Percentiles rank a stretch among this genome's conserved stretches.
Conservation (phyloP, 768 basidiomycete species). For the Amyloporia xantha region DNA sequence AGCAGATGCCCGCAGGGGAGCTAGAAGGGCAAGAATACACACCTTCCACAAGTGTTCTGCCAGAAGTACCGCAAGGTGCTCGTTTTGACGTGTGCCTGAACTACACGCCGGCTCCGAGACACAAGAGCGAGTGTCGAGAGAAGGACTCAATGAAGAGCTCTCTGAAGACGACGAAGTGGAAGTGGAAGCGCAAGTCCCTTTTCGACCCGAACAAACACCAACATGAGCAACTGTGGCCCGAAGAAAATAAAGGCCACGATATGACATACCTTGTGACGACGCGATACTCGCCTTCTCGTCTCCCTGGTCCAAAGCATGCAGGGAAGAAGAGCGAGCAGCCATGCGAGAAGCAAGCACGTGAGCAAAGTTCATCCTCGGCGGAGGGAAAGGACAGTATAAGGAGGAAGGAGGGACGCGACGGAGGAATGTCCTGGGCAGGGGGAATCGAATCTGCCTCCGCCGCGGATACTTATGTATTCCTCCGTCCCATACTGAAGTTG, state of each 20-base stretch:
- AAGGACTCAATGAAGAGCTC: slow-evolving; percentile 19
- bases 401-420: slow-evolving; percentile 4
- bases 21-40: slow-evolving; percentile 11
- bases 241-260: background rate
- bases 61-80: slow-evolving; percentile 74
- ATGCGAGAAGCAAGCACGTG: slow-evolving; percentile 10
- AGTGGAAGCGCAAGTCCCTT: slow-evolving; percentile 11
- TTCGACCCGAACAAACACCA: background rate
- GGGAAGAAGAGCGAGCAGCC: slow-evolving; percentile 7
- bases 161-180: slow-evolving; percentile 20
- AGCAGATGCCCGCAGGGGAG: slow-evolving; percentile 1
- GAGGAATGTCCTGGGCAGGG: background rate
- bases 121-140: slow-evolving; percentile 20
- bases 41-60: slow-evolving; percentile 71
- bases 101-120: slow-evolving; percentile 19
- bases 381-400: slow-evolving; percentile 6
- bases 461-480: too few species aligned
- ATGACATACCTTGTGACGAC: slow-evolving; percentile 7
- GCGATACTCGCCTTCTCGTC: slow-evolving; percentile 7
- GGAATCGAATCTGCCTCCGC: background rate
- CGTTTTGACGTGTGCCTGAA: slow-evolving; percentile 35
- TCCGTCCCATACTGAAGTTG: too few species aligned
- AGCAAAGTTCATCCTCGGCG: slow-evolving; percentile 9
- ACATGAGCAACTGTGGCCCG: too few species aligned
- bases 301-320: slow-evolving; percentile 10